Percentiles rank a stretch among this genome's conserved stretches.
phyloP scores from a whole-genome alignment of 805 yeast species.

The Danielozyma ontarioensis region DNA sequence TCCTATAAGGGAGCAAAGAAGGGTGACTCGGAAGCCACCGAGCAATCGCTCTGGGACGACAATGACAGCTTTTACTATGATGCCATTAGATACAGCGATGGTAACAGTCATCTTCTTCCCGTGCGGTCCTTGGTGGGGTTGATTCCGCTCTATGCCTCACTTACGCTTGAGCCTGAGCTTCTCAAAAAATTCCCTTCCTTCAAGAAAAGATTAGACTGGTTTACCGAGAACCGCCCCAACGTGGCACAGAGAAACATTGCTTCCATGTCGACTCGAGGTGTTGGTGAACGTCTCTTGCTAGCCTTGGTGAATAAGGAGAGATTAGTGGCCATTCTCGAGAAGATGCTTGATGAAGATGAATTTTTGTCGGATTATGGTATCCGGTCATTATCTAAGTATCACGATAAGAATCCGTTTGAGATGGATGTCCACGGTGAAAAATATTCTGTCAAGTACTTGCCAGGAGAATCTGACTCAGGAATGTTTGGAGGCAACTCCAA shows the following conservation, averaged over 20 bases:
- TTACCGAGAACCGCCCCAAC: conserved; percentile 60
- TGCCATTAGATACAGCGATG: conserved; percentile 78
- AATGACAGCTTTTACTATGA: conserved; percentile 86
- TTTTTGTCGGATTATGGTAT: conserved; percentile 82
- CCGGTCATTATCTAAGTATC: conserved; percentile 82
- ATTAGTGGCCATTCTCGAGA: conserved; percentile 63
- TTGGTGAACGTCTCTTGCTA: conserved; percentile 73
- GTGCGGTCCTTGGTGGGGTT: conserved; percentile 88
- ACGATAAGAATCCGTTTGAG: conserved; percentile 75
- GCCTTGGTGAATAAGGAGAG: conserved; percentile 81
- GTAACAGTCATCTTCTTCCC: conserved; percentile 62
- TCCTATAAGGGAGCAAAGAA: conserved; percentile 49
- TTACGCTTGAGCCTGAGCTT: conserved; percentile 82
- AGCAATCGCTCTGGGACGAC: conserved; percentile 82
- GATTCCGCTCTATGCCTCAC: conserved; percentile 84
- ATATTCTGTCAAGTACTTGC: conserved; percentile 67
- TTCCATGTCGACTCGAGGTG: conserved; percentile 73
- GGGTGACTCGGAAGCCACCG: conserved; percentile 38
- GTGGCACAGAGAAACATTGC: conserved; percentile 82
- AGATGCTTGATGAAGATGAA: conserved; percentile 83
- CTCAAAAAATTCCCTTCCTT: conserved; percentile 75
- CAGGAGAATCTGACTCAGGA: conserved; percentile 89
- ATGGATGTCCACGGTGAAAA: conserved; percentile 77
- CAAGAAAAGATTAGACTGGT: conserved; percentile 80
- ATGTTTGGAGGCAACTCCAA: conserved; percentile 95